Evolutionary conservation across 1,284 basidiomycete genomes (phyloP).

Genomic region (Pyrrhoderma lamaoense): DNA sequence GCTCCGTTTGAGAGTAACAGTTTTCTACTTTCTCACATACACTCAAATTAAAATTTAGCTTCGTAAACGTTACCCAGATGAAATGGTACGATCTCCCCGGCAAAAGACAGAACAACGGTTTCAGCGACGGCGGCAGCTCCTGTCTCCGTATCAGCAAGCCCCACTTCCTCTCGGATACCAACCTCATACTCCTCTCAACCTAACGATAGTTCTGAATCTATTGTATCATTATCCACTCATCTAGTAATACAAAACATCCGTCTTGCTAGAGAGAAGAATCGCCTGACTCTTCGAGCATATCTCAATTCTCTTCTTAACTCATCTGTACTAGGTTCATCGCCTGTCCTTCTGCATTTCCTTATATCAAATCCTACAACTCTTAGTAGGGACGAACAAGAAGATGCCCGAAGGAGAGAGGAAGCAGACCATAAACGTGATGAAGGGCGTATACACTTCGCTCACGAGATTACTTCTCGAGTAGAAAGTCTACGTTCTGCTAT

Average conservation of each 20-base stretch:
- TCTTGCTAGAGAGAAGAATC: slow-evolving; percentile 88
- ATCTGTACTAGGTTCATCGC: slow-evolving; percentile 72
- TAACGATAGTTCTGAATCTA: slow-evolving; percentile 17
- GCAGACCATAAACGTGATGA: slow-evolving; percentile 88
- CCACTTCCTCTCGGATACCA: slow-evolving; percentile 9
- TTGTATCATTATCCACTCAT: slow-evolving; percentile 18
- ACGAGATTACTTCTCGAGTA: slow-evolving; percentile 82
- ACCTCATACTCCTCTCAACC: slow-evolving; percentile 5
- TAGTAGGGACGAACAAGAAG: slow-evolving; percentile 69
- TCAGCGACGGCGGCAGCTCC: slow-evolving; percentile 33
- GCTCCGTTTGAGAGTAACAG: slow-evolving; percentile 3
- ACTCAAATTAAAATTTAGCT: slow-evolving; percentile 44
- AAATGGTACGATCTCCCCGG: slow-evolving; percentile 74
- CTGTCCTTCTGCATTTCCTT: slow-evolving; percentile 83
- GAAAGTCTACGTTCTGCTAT: slow-evolving; percentile 83
- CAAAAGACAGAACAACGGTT: slow-evolving; percentile 78
- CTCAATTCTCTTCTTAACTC: slow-evolving; percentile 76
- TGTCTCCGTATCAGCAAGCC: slow-evolving; percentile 26
- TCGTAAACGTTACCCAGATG: slow-evolving; percentile 74
- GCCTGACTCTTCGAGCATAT: slow-evolving; percentile 90
- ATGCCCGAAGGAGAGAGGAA: slow-evolving; percentile 76
- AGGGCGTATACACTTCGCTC: slow-evolving; percentile 78
- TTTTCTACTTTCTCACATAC: slow-evolving; percentile 18
- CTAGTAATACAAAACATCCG: slow-evolving; percentile 27
- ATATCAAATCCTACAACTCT: slow-evolving; percentile 71